Base-by-base conservation (phyloP, 257 asterid genomes). In the Euphrasia confusa region DNA sequence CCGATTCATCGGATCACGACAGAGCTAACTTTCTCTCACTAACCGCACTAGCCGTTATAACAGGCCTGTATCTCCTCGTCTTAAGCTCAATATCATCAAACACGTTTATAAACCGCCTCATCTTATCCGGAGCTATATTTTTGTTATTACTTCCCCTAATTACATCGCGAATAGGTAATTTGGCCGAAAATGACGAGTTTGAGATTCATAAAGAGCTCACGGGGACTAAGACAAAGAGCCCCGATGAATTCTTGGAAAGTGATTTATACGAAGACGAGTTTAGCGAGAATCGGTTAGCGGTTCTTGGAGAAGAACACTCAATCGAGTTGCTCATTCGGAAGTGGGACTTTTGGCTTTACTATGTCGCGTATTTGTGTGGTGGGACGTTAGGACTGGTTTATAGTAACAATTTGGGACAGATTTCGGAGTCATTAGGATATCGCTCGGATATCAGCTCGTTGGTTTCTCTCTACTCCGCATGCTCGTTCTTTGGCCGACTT, bases 401-500 rank as follows among this genome's bases (percentile, higher is more conserved):
- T 27, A 76, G 80, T 39, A 86, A 86, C 77, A 86, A 82, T 72
- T 77, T 86, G 5, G 95, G 95, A 32, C 92, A 86, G 67, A 78
- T 86, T 50, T 79, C 81, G 5, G 73, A 86, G 60, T 79, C 95
- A 30, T 80, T 81, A 52, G 92, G 89, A 58, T 78, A 73, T 50
- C 62, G 24, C 10, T 69, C 78, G 4, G 78, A 77, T 18, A 63
- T 79, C 60, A 65, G 68, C 59, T 65, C 80, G 7, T 60, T 86
- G 28, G 84, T 81, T 69, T 78, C 89, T 37, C 80, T 86, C 35
- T 86, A 78, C 64, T 81, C 89, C 56, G 85, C 85, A 10, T 79
- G 79, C 75, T 83, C 92, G 10, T 86, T 86, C 77, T 80, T 86
- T 1, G 95, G 95, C 18, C 91, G 87, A 17, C 63, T 86, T 65